Evolutionary conservation across 257 asterid species (phyloP), one percentile per base, ranked within the genome.

Genomic region (Ophiorrhiza pumila): DNA sequence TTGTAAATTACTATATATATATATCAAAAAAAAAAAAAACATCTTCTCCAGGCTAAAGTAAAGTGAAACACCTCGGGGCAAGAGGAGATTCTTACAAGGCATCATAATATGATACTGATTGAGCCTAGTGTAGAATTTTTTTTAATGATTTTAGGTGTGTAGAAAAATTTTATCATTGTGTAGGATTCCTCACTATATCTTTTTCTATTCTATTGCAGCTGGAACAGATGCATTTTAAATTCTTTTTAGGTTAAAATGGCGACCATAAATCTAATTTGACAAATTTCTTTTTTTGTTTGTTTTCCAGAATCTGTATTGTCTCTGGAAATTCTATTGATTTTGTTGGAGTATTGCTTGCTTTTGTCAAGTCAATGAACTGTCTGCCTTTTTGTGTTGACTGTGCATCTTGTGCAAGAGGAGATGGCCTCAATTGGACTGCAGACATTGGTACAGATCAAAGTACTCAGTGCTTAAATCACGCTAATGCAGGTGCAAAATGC

Each of bases 81-180:
- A 1, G 15, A 27, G 23, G 29, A n/a, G n/a, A n/a, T n/a, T n/a
- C n/a, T n/a, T n/a, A n/a, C n/a, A n/a, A n/a, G n/a, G n/a, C n/a
- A n/a, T n/a, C n/a, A n/a, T n/a, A n/a, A n/a, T 65, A 23, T n/a
- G 73, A 49, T 56, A 41, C 22, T 60, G 31, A 23, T 37, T 42
- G 64, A 43, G 68, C 59, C 47, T 74, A 71, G 73, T 68, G 20
- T 74, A 79, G 82, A 65, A n/a, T 31, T 65, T 53, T 31, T 65
- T 53, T 46, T 69, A 65, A 56, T 63, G 69, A 59, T 23, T 58
- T 22, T 20, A 43, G 37, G 41, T 72, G 49, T 47, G 71, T 43
- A 58, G 77, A 42, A 46, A 39, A n/a, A 49, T 45, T 71, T 58
- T 53, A 37, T 65, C 67, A 23, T 32, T 65, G 46, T 50, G 10